A percentile compares a stretch with the other conserved stretches of the same genome.
Evolutionary conservation across 768 basidiomycete species (phyloP).

Genomic region (Trametopsis cervina): DNA sequence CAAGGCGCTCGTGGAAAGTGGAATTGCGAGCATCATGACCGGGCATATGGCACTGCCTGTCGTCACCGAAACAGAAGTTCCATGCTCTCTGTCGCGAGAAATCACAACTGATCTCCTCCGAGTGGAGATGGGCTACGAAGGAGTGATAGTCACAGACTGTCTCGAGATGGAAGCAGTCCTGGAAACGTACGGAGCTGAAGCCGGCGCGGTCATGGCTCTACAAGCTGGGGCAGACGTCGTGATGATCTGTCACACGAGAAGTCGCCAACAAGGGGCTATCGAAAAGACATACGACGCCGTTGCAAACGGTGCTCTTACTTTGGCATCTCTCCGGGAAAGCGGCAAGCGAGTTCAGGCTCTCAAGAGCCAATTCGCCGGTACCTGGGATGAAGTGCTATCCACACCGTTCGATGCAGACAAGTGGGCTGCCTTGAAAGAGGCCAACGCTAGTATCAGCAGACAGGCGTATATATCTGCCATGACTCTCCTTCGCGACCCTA

Average conservation of each 20-base stretch:
- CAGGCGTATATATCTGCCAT: slow-evolving; percentile 42
- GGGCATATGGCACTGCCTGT: slow-evolving; percentile 67
- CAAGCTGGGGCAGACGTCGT: slow-evolving; percentile 64
- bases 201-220: slow-evolving; percentile 49
- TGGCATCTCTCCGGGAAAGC: slow-evolving; percentile 34
- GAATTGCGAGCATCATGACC: slow-evolving; percentile 58
- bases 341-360: slow-evolving; percentile 39
- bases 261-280: slow-evolving; percentile 46
- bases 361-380: slow-evolving; percentile 44
- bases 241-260: slow-evolving; percentile 66
- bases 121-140: slow-evolving; percentile 41
- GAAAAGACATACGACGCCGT: slow-evolving; percentile 45
- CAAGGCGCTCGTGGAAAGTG: slow-evolving; percentile 32
- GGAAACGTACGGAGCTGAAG: slow-evolving; percentile 39
- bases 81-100: slow-evolving; percentile 48
- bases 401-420: slow-evolving; percentile 15
- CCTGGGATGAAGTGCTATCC: slow-evolving; percentile 32
- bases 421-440: slow-evolving; percentile 32
- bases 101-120: slow-evolving; percentile 51
- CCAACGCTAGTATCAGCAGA: slow-evolving; percentile 35
- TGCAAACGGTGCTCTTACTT: slow-evolving; percentile 32
- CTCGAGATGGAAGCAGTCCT: slow-evolving; percentile 72
- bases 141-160: slow-evolving; percentile 68
- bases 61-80: slow-evolving; percentile 45
- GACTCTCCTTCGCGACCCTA: slow-evolving; percentile 38